Evolutionary conservation across 176 grass and related monocot genomes (phyloP).

Genomic region (Avena sativa): DNA sequence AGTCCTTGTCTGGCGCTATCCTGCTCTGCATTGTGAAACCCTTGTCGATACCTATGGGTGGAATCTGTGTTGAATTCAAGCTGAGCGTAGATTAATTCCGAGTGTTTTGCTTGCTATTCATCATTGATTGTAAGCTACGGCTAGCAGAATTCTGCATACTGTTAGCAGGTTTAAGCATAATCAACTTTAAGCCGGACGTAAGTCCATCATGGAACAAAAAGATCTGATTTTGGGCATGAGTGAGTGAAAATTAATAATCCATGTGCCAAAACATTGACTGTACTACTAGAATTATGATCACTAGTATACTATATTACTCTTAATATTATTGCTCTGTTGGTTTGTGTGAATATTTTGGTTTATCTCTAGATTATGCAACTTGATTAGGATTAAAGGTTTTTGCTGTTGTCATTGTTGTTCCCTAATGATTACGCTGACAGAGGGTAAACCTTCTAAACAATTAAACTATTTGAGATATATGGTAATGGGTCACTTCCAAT

Average conservation of each 20-base stretch:
- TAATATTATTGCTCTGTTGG: not conserved
- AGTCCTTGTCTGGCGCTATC: not conserved
- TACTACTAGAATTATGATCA: not conserved
- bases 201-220: not conserved
- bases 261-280: not conserved
- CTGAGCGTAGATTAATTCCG: not conserved
- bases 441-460: slow-evolving; percentile 8
- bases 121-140: too few species aligned
- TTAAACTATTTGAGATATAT: slow-evolving; percentile 2
- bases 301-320: not conserved
- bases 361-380: not conserved
- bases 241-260: not conserved
- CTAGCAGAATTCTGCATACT: too few species aligned
- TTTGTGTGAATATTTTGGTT: not conserved
- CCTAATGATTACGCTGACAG: not conserved
- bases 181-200: not conserved
- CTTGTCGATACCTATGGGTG: too few species aligned
- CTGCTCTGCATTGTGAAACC: not conserved
- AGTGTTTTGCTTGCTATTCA: too few species aligned
- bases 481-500: not conserved
- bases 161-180: too few species aligned
- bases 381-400: not conserved
- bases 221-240: not conserved
- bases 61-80: not conserved
- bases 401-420: not conserved